Percentiles rank a stretch among this genome's conserved stretches.
These are phyloP conservation scores for Flaveria brownii DNA, from an alignment of 129 eudicot species.

Conservation along the genomic window DNA sequence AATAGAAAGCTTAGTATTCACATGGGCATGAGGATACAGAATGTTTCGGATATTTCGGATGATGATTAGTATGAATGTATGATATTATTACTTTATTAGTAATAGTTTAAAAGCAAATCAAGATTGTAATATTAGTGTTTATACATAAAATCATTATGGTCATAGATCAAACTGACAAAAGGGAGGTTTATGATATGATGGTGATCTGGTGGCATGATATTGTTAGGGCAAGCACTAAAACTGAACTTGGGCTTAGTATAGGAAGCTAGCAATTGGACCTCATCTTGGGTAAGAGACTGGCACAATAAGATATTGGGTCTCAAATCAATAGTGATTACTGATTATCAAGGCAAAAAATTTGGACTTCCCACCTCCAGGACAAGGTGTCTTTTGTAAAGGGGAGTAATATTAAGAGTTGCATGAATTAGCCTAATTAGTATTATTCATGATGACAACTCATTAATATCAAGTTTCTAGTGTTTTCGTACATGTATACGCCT, in stretches of 20 bases:
- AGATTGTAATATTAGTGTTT: background rate
- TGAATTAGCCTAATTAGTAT: background rate
- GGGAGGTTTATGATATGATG: background rate
- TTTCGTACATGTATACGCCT: background rate
- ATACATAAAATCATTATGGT: background rate
- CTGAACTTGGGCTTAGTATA: background rate
- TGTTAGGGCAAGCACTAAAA: background rate
- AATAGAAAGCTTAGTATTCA: background rate
- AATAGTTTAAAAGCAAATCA: background rate
- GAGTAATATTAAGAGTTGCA: background rate
- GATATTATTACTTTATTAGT: background rate
- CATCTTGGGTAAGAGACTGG: background rate
- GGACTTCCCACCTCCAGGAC: background rate
- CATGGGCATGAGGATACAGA: too few relatives aligned
- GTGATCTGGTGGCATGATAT: background rate
- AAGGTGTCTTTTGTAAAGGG: background rate
- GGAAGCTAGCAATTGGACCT: background rate
- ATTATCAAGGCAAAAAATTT: background rate
- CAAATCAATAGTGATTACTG: background rate
- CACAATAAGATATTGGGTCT: background rate
- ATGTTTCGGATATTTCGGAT: background rate
- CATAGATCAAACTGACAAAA: background rate
- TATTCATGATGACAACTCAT: background rate
- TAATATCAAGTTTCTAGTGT: background rate
- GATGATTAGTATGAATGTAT: background rate